A percentile compares a stretch with the other conserved stretches of the same genome.
phyloP scores from a whole-genome alignment of 768 basidiomycete genomes.

The Mycena rebaudengoi region DNA sequence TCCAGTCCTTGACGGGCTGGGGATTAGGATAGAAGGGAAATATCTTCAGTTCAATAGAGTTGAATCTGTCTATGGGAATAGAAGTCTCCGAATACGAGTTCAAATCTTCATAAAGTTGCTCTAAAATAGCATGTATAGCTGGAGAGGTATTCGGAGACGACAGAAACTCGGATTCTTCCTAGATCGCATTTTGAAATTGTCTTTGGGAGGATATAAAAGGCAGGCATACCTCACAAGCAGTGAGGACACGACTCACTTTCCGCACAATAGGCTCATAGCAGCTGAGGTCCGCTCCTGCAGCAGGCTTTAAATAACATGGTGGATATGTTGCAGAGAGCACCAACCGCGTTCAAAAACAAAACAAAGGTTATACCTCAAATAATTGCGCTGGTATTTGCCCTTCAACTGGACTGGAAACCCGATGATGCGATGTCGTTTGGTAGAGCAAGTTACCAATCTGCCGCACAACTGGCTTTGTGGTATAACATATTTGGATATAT shows the following conservation, averaged over 20 bases:
- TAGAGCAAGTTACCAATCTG: constrained; percentile 87
- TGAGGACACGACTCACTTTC: constrained; percentile 91
- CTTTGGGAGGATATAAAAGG: constrained; percentile 32
- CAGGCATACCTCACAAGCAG: constrained; percentile 79
- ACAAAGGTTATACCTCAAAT: constrained; percentile 93
- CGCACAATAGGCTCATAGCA: constrained; percentile 64
- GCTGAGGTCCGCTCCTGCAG: no score
- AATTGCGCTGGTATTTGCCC: constrained; percentile 84
- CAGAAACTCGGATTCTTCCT: constrained; percentile 92
- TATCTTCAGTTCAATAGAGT: constrained; percentile 94
- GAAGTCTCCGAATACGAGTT: constrained; percentile 98
- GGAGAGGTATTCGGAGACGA: constrained; percentile 75
- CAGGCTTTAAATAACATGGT: no score
- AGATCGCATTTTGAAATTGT: background rate
- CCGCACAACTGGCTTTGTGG: constrained; percentile 88
- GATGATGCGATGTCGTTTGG: constrained; percentile 83
- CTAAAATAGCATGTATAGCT: constrained; percentile 83
- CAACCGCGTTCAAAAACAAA: constrained; percentile 94
- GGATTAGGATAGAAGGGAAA: constrained; percentile 98
- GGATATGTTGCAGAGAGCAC: constrained; percentile 93
- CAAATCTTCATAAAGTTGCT: constrained; percentile 96
- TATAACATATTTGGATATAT: constrained; percentile 94
- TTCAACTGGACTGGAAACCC: constrained; percentile 89
- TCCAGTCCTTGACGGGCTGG: constrained; percentile 89
- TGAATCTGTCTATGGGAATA: constrained; percentile 89